Evolutionary conservation across 768 basidiomycete species (phyloP).

Genomic region (Leccinum pellstonianum): DNA sequence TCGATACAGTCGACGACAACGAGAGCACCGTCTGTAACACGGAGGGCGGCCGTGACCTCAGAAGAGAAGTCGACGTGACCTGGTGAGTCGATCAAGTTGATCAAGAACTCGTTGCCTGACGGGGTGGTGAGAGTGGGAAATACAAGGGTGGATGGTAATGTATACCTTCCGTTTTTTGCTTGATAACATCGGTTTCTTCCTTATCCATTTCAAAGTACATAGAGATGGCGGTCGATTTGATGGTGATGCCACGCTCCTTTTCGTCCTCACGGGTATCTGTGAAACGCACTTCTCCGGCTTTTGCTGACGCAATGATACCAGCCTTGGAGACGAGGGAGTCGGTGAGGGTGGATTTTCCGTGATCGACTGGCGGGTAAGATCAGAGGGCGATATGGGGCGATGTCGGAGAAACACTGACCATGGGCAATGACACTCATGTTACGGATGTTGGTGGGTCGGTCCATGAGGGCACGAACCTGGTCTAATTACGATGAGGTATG

Average conservation of each 20-base stretch:
- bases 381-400: conserved; percentile 17
- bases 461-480: conserved; percentile 87
- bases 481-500: conserved; percentile 43
- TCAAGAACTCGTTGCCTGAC: conserved; percentile 91
- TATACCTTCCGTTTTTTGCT: conserved; percentile 92
- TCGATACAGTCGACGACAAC: conserved; percentile 99
- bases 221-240: conserved; percentile 99
- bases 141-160: conserved; percentile 7
- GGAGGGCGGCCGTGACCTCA: conserved; percentile 98
- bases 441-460: conserved; percentile 87
- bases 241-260: conserved; percentile 99
- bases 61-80: conserved; percentile 99
- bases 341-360: conserved; percentile 99
- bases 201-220: conserved; percentile 98
- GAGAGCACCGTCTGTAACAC: conserved; percentile 99
- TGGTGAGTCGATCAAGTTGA: conserved; percentile 99
- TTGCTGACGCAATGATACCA: conserved; percentile 93
- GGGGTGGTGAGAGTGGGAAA: not conserved
- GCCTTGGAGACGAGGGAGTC: conserved; percentile 99
- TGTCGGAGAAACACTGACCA: conserved; percentile 48
- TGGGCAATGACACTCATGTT: conserved; percentile 95
- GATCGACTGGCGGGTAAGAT: conserved; percentile 71
- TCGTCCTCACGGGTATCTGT: conserved; percentile 98
- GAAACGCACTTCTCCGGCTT: conserved; percentile 96
- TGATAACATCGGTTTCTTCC: conserved; percentile 81